These are phyloP conservation scores for Neoarthrinium moseri DNA, from an alignment of 2,329 filamentous ascomycete genomes.

Conservation along the genomic window DNA sequence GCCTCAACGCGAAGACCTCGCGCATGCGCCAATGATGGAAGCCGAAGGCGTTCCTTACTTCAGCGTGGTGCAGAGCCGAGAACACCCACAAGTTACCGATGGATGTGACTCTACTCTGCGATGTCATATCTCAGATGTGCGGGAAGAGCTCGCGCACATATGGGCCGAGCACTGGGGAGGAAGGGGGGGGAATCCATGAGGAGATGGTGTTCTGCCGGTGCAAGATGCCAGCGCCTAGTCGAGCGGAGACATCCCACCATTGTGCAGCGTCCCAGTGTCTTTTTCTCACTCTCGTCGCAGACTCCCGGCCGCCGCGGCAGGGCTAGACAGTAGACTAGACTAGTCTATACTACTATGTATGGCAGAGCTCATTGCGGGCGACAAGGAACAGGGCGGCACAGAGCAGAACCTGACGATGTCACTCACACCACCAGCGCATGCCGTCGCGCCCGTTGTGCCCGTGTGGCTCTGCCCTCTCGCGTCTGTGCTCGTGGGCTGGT, in stretches of 20 bases:
- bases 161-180: neutral
- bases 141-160: too few relatives aligned
- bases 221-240: neutral
- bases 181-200: neutral
- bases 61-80: conserved; percentile 4
- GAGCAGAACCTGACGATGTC: neutral
- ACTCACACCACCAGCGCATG: neutral
- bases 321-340: neutral
- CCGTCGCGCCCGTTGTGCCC: too few relatives aligned
- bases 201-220: neutral
- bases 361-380: neutral
- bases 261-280: neutral
- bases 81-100: neutral
- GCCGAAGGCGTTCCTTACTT: neutral
- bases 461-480: neutral
- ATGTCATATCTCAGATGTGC: conserved; percentile 7
- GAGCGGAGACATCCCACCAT: too few relatives aligned
- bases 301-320: neutral
- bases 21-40: conserved; percentile 2
- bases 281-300: neutral
- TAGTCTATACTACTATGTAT: neutral
- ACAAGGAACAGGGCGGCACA: neutral
- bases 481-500: neutral
- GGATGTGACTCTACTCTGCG: neutral
- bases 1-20: neutral